These are phyloP conservation scores for Phytopythium oedochilum DNA, from an alignment of 352 stramenopile species.

Conservation along the genomic window DNA sequence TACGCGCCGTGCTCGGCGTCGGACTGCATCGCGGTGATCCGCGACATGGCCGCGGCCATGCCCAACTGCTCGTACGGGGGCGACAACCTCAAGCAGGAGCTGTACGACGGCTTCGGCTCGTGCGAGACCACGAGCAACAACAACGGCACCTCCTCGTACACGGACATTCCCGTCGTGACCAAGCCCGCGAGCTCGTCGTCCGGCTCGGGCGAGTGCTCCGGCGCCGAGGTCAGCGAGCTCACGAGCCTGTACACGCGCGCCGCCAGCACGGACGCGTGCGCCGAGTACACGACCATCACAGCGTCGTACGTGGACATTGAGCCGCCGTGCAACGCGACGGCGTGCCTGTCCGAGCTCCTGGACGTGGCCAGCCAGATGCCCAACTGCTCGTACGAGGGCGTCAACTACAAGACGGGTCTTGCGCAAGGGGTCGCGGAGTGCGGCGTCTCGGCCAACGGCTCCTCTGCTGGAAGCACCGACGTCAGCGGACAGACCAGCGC, in stretches of 20 bases:
- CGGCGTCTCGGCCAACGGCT: neutral
- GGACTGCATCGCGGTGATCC: slow-evolving; percentile 12
- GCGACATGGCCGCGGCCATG: slow-evolving; percentile 10
- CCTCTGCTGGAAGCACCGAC: neutral
- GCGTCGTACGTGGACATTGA: slow-evolving; percentile 10
- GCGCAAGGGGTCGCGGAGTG: slow-evolving; percentile 19
- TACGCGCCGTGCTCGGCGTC: slow-evolving; percentile 18
- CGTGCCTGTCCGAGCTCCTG: slow-evolving; percentile 9
- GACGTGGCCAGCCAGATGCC: slow-evolving; percentile 9
- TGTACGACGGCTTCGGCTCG: slow-evolving; percentile 5
- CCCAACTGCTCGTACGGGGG: slow-evolving; percentile 21
- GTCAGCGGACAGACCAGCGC: slow-evolving; percentile 5
- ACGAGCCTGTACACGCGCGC: neutral
- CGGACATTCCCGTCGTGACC: slow-evolving; percentile 7
- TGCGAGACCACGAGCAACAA: neutral
- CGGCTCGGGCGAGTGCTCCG: slow-evolving; percentile 1
- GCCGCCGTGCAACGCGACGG: slow-evolving; percentile 8
- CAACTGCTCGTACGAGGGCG: slow-evolving; percentile 9
- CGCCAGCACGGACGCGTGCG: neutral
- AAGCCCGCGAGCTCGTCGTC: neutral
- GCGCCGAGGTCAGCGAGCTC: slow-evolving; percentile 5
- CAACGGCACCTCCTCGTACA: neutral
- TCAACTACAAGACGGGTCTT: slow-evolving; percentile 14
- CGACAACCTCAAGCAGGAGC: slow-evolving; percentile 20
- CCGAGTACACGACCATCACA: slow-evolving; percentile 19